phyloP scores from a whole-genome alignment of 1,284 basidiomycete species.

The Wolfiporia cocos region DNA sequence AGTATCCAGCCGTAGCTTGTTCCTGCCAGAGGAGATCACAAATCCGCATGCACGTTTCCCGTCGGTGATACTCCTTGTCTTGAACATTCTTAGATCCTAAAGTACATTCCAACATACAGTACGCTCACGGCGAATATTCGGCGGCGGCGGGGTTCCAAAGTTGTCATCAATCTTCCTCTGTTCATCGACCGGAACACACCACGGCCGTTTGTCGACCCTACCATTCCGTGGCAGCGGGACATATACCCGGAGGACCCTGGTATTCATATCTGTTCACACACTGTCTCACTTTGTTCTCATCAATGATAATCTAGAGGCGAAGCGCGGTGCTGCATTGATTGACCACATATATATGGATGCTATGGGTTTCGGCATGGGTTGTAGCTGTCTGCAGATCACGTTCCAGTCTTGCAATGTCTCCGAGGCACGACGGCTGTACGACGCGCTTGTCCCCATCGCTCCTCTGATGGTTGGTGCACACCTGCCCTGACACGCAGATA shows the following conservation, averaged over 20 bases:
- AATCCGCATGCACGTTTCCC: slow-evolving; percentile 98
- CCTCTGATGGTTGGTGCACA: slow-evolving; percentile 77
- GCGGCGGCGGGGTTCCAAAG: slow-evolving; percentile 85
- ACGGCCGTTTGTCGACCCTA: slow-evolving; percentile 85
- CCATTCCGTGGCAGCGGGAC: slow-evolving; percentile 80
- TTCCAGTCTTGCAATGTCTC: slow-evolving; percentile 94
- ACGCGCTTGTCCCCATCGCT: slow-evolving; percentile 89
- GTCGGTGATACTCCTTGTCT: slow-evolving; percentile 41
- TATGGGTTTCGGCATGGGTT: slow-evolving; percentile 99
- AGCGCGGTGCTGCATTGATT: slow-evolving; percentile 77
- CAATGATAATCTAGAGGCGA: no score
- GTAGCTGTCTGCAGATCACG: slow-evolving; percentile 95
- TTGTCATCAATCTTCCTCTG: slow-evolving; percentile 93
- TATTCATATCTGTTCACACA: slow-evolving; percentile 24
- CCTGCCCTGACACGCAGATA: neutral
- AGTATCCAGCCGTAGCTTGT: slow-evolving; percentile 84
- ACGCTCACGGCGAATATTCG: slow-evolving; percentile 97
- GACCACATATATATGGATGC: slow-evolving; percentile 99
- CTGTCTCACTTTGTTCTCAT: neutral
- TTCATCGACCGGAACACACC: slow-evolving; percentile 89
- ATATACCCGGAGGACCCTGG: slow-evolving; percentile 80
- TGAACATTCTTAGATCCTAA: neutral
- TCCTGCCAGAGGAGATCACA: slow-evolving; percentile 93
- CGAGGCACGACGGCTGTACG: slow-evolving; percentile 91
- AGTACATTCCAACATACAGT: slow-evolving; percentile 33